These are phyloP conservation scores for Salix koriyanagi DNA, from an alignment of 345 rosid species.

Conservation along the genomic window DNA sequence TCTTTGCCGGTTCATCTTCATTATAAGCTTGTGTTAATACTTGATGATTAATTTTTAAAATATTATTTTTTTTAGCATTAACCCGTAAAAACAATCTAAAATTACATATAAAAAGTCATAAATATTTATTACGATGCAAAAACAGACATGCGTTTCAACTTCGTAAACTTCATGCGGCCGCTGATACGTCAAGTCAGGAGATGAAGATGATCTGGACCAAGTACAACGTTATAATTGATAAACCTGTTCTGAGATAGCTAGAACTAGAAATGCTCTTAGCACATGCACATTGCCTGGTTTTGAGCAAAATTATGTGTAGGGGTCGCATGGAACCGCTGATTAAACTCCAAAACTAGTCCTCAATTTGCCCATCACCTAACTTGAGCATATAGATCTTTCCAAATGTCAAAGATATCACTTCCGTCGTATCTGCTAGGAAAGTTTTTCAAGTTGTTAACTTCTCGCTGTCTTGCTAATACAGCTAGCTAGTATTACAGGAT, in stretches of 20 bases:
- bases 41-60: no score
- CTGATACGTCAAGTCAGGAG: neutral
- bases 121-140: no score
- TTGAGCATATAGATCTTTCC: neutral
- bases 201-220: neutral
- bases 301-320: neutral
- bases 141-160: neutral
- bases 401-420: neutral
- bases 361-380: neutral
- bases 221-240: neutral
- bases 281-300: neutral
- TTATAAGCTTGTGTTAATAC: neutral
- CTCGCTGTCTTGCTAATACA: neutral
- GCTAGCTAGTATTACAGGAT: neutral
- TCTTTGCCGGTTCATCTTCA: neutral
- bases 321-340: neutral
- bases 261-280: neutral
- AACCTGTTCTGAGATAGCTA: neutral
- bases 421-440: neutral
- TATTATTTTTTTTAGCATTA: no score
- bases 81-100: no score
- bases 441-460: neutral
- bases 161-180: neutral
- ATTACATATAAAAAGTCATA: no score
- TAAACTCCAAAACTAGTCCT: neutral